Evolutionary conservation across 768 basidiomycete species (phyloP).

Genomic region (Tubosaeta brunneosetosa): DNA sequence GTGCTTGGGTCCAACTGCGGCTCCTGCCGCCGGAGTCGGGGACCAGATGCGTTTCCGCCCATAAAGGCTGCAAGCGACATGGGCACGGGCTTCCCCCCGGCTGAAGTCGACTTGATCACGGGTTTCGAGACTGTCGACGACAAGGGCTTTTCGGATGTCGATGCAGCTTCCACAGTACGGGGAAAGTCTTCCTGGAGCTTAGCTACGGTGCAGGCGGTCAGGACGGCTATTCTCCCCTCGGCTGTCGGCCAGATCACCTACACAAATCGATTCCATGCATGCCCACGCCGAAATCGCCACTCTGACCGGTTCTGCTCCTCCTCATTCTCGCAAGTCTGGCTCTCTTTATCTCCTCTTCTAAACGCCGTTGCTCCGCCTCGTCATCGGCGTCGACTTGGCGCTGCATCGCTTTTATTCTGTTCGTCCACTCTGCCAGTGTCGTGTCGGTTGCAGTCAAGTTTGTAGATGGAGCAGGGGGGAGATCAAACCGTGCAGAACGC

Average conservation of each 20-base stretch:
- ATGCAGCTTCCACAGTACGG: constrained; percentile 3
- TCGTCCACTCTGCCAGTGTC: constrained; percentile 78
- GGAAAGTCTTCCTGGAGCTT: constrained; percentile 17
- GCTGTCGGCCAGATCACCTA: constrained; percentile 19
- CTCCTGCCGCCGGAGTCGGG: constrained; percentile 65
- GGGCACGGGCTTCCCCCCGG: constrained; percentile 35
- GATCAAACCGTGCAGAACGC: constrained; percentile 32
- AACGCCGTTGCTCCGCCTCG: constrained; percentile 66
- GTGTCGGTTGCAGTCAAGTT: constrained; percentile 41
- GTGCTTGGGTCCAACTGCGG: constrained; percentile 67
- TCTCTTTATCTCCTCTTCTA: constrained; percentile 52
- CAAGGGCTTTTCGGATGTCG: constrained; percentile 5
- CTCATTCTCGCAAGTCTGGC: constrained; percentile 44
- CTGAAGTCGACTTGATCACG: constrained; percentile 7
- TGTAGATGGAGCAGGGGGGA: constrained; percentile 31
- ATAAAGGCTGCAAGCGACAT: constrained; percentile 81
- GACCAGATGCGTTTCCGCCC: constrained; percentile 72
- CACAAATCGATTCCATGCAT: constrained; percentile 32
- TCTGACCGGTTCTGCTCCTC: constrained; percentile 33
- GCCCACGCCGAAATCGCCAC: constrained; percentile 37
- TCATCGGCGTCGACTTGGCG: constrained; percentile 79
- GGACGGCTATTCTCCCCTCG: neutral
- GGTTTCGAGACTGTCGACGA: constrained; percentile 8
- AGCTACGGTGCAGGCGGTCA: constrained; percentile 12
- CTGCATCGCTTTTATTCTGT: constrained; percentile 74